Conservation (phyloP, 2,329 filamentous ascomycete species). For the Fusarium brevicatenulatum region DNA sequence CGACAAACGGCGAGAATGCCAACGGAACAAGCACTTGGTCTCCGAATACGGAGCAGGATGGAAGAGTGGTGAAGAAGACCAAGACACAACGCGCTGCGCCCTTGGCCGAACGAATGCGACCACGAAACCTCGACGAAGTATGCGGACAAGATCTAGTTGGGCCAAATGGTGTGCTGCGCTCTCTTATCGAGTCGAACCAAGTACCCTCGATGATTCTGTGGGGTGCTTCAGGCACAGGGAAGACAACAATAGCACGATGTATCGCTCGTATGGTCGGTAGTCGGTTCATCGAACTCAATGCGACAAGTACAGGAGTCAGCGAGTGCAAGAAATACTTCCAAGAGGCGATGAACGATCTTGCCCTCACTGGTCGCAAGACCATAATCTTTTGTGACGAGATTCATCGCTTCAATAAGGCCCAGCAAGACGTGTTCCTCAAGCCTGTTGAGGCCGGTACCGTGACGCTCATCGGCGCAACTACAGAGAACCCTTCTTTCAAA, state of each 20-base stretch:
- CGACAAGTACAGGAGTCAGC: constrained; percentile 84
- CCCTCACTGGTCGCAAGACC: constrained; percentile 86
- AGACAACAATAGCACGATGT: constrained; percentile 91
- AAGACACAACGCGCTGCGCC: constrained; percentile 80
- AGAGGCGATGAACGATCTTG: constrained; percentile 83
- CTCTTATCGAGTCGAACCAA: constrained; percentile 84
- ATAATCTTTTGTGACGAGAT: constrained; percentile 99
- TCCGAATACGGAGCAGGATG: constrained; percentile 43
- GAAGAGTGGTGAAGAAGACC: constrained; percentile 68
- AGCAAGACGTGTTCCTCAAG: constrained; percentile 94
- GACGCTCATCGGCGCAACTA: constrained; percentile 93
- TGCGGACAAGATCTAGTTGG: constrained; percentile 93
- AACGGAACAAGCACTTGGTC: constrained; percentile 7
- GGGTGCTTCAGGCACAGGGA: constrained; percentile 83
- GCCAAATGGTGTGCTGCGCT: constrained; percentile 81
- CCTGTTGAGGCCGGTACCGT: constrained; percentile 92
- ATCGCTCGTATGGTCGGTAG: constrained; percentile 85
- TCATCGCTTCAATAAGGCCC: constrained; percentile 88
- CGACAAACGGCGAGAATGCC: constrained; percentile 15
- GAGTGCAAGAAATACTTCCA: constrained; percentile 93
- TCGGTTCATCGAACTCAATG: constrained; percentile 95
- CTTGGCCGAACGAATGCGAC: constrained; percentile 93
- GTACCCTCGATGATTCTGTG: constrained; percentile 97
- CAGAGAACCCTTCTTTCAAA: constrained; percentile 93
- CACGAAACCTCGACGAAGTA: constrained; percentile 83